Base-by-base conservation (phyloP, 2,329 filamentous ascomycete genomes). In the Penicillium expansum region DNA sequence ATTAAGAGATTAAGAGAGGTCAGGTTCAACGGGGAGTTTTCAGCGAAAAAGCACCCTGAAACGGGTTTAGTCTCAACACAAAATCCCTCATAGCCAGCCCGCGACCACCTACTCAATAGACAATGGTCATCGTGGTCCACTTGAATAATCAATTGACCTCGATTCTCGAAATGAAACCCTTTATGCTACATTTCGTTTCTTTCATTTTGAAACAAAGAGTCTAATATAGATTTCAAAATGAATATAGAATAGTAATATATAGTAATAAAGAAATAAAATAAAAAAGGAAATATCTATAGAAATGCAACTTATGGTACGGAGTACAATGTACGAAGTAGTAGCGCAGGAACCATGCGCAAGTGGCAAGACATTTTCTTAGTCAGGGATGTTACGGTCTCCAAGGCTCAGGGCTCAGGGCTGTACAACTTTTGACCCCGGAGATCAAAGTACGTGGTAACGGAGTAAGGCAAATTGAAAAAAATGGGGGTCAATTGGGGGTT, bases 1-100 rank as follows among this genome's bases (percentile, higher is more conserved):
- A n/a, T n/a, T n/a, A n/a, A n/a, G n/a, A n/a, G n/a, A n/a, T n/a
- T n/a, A 32, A 50, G 45, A 54, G 39, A 35, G 38, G 44, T 48
- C 27, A 32, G 35, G 7, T 55, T 55, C 30, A 33, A 47, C 18
- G 30, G 44, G 44, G 9, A 14, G 14, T 33, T 35, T 47, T 13
- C 18, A 27, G 9, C 11, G n/a, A 29, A 22, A 47, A 22, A 18
- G 14, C 22, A 24, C 20, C 48, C 54, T 45, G 35, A 52, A 45
- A 45, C 33, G n/a, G 54, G 56, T 52, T 57, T 58, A 58, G 57
- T 58, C 29, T 13, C 33, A 49, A 8, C 49, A 38, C 60, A 62
- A 63, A 63, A 63, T 63, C 50, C 62, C 62, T 63, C 62, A 63
- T 63, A 62, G 55, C 48, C 18, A 52, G 48, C 32, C 14, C 8